phyloP scores from a whole-genome alignment of 129 eudicot species.

The Escallonia rubra region DNA sequence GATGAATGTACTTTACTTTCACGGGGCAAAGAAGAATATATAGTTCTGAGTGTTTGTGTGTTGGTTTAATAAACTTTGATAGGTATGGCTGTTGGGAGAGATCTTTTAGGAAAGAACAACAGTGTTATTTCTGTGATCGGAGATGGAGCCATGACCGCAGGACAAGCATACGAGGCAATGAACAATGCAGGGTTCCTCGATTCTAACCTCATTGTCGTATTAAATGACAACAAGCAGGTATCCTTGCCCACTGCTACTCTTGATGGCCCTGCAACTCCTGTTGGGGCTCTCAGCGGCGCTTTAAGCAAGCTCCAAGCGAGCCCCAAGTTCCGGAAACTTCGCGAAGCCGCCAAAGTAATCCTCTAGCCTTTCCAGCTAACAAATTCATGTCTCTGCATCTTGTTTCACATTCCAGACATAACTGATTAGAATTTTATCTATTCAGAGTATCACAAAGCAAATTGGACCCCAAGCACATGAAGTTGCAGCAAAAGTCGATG shows the following conservation, averaged over 20 bases:
- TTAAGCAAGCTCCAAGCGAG: constrained; percentile 73
- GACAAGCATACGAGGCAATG: constrained; percentile 93
- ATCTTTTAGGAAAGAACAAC: constrained; percentile 75
- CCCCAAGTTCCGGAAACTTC: constrained; percentile 69
- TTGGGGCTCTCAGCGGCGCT: constrained; percentile 89
- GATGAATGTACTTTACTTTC: too few relatives aligned
- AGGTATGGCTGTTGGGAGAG: constrained; percentile 97
- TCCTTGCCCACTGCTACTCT: constrained; percentile 90
- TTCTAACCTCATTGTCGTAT: constrained; percentile 67
- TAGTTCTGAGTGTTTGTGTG: not conserved
- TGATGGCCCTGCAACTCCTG: constrained; percentile 93
- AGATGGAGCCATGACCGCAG: constrained; percentile 98
- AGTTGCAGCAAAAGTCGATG: constrained; percentile 83
- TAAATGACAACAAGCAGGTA: constrained; percentile 91
- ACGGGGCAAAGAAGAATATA: not conserved
- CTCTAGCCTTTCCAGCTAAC: not conserved
- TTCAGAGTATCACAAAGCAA: constrained; percentile 67
- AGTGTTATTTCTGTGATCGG: constrained; percentile 81
- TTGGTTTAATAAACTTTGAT: not conserved
- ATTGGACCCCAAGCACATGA: constrained; percentile 88
- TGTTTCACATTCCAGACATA: not conserved
- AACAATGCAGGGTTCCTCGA: constrained; percentile 85
- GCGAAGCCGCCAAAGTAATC: constrained; percentile 82
- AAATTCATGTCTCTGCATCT: too few relatives aligned
- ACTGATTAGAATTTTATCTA: not conserved